Evolutionary conservation across 257 asterid genomes (phyloP).

Genomic region (Parsonsia alboflavescens): DNA sequence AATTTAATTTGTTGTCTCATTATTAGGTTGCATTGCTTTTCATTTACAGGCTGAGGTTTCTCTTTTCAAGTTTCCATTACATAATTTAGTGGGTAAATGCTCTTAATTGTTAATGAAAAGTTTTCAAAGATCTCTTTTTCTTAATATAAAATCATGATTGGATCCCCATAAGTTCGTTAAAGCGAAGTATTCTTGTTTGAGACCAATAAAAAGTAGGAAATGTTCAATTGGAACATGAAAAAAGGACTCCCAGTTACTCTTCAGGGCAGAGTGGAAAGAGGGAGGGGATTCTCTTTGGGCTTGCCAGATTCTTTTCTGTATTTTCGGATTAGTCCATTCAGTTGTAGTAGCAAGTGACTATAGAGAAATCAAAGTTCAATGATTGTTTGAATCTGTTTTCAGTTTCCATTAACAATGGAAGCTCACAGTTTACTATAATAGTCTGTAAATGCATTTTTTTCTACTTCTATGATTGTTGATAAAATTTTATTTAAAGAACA

Average conservation of each 20-base stretch:
- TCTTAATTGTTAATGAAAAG: neutral
- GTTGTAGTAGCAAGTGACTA: neutral
- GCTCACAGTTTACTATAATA: neutral
- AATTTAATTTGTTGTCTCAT: neutral
- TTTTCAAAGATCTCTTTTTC: no score
- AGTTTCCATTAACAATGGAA: neutral
- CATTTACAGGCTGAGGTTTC: neutral
- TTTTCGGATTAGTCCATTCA: neutral
- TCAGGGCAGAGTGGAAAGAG: no score
- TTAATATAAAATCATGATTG: no score
- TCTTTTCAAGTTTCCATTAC: neutral
- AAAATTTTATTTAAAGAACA: conserved; percentile 7
- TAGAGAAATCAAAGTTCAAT: neutral
- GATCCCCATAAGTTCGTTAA: no score
- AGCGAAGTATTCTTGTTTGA: no score
- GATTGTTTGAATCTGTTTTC: neutral
- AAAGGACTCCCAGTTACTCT: no score
- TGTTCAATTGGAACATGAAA: no score
- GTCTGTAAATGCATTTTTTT: neutral
- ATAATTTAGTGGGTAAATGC: neutral
- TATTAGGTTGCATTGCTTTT: neutral
- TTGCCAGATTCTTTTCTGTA: neutral
- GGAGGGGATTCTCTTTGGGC: neutral
- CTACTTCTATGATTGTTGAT: neutral
- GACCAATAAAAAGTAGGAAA: no score